These are phyloP conservation scores for Phytophthora fragariaefolia DNA, from an alignment of 352 stramenopile species.

Conservation along the genomic window DNA sequence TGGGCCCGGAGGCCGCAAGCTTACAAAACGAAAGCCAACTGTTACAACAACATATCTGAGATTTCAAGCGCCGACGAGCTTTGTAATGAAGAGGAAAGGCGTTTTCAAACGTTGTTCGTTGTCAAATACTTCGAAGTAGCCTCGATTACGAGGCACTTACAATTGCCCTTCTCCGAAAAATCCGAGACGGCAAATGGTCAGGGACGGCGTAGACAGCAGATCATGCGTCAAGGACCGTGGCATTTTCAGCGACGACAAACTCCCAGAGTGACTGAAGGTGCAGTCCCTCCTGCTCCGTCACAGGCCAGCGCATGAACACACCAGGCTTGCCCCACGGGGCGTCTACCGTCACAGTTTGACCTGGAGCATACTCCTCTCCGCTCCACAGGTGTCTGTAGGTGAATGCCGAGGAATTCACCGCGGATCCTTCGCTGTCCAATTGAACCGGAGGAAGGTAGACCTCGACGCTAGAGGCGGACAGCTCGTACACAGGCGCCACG, in stretches of 20 bases:
- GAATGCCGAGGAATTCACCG: constrained; percentile 23
- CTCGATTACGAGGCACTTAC: no score
- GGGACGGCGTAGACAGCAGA: no score
- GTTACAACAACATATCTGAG: no score
- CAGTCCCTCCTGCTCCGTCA: constrained; percentile 34
- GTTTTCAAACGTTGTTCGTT: no score
- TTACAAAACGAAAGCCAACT: no score
- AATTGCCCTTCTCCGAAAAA: constrained; percentile 17
- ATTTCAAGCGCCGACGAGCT: no score
- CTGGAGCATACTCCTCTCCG: constrained; percentile 21
- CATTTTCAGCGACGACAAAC: constrained; percentile 34
- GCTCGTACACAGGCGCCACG: constrained; percentile 37
- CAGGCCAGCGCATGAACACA: constrained; percentile 36
- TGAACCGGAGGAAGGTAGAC: constrained; percentile 37
- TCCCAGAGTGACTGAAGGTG: constrained; percentile 29
- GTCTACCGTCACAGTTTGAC: constrained; percentile 29
- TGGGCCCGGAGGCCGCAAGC: no score
- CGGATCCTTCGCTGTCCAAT: constrained; percentile 26
- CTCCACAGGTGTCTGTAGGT: constrained; percentile 34
- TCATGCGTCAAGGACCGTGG: constrained; percentile 5
- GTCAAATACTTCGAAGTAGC: no score
- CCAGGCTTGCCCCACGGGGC: constrained; percentile 27
- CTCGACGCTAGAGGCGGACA: constrained; percentile 25
- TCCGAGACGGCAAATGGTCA: no score
- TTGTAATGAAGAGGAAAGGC: no score